Evolutionary conservation across 2,329 filamentous ascomycete species (phyloP).

Genomic region (Cladosporium sp.): DNA sequence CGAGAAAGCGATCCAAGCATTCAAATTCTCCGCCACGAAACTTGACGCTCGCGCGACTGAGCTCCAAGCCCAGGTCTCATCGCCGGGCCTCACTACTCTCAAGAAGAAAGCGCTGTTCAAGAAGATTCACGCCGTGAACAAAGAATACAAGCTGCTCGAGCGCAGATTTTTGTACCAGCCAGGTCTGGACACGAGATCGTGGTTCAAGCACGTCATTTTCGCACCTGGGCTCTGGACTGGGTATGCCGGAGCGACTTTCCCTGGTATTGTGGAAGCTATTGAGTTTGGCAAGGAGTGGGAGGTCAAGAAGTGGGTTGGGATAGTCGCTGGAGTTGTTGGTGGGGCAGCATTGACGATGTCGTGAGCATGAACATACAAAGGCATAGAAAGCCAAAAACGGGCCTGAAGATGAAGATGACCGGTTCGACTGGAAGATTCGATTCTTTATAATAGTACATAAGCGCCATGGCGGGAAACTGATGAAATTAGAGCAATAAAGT

Average conservation of each 20-base stretch:
- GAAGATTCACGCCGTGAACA: conserved; percentile 62
- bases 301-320: conserved; percentile 40
- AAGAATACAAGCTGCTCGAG: conserved; percentile 80
- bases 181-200: conserved; percentile 73
- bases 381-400: too few relatives aligned
- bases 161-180: conserved; percentile 70
- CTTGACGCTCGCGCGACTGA: conserved; percentile 1
- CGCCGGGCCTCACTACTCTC: conserved; percentile 42
- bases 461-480: too few relatives aligned
- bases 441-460: too few relatives aligned
- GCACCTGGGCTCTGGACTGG: conserved; percentile 90
- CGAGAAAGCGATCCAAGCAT: conserved; percentile 37
- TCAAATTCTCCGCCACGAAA: background rate
- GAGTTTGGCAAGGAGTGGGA: conserved; percentile 42
- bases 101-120: conserved; percentile 40
- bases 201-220: conserved; percentile 96
- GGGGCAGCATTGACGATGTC: conserved; percentile 25
- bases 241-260: conserved; percentile 71
- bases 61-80: conserved; percentile 39
- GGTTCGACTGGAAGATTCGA: too few relatives aligned
- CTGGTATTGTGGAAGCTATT: conserved; percentile 60
- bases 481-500: too few relatives aligned
- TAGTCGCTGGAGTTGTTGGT: conserved; percentile 35
- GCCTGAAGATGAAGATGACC: too few relatives aligned
- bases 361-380: background rate